Base-by-base conservation (phyloP, 2,329 filamentous ascomycete genomes). In the Pseudovirgaria hyperparasitica region DNA sequence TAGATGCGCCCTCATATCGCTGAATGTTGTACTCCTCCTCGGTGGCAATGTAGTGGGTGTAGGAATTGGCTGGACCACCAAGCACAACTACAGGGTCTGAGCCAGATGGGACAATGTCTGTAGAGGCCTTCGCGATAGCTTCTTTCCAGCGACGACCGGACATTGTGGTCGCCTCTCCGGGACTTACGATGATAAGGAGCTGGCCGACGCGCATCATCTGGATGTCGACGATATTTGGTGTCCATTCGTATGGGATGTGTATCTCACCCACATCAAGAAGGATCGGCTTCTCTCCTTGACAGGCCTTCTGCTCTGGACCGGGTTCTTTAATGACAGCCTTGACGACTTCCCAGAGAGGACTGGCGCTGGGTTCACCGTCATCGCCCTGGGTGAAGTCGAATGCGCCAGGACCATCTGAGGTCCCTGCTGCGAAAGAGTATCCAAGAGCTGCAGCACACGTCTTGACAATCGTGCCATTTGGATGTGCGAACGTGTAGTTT, bases 321-420 rank as follows among this genome's bases (percentile, higher is more conserved):
- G 87, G 84, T 13, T 65, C 63, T 29, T 82, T 79, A 9, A 94
- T 59, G 9, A 84, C 58, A 6, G 69, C 69, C 3, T 81, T 75
- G 3, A 92, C 82, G 6, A 82, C 60, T 14, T 64, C 62, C 87
- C 87, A 94, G 4, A 94, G 57, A 0, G 84, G 84, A 37, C 80
- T 86, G n/a, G n/a, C n/a, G 21, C 76, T 68, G 0, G 82, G 76
- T n/a, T 70, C 63, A 17, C 75, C 76, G 0, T 76, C 76, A 37
- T 81, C 70, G 38, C 85, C 86, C 47, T 96, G 87, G 2, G 82
- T 90, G 49, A 96, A 94, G 54, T 96, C 87, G 43, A 93, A 92
- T 0, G 74, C 75, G 1, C 87, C 87, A 0, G 87, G 86, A 5
- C 87, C 84, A 49, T 96, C 87, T 0, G 82, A 82, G 0, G 87